A percentile compares a stretch with the other conserved stretches of the same genome.
These are phyloP conservation scores for Hyaloscypha finlandica DNA, from an alignment of 495 filamentous ascomycete genomes.

Conservation along the genomic window DNA sequence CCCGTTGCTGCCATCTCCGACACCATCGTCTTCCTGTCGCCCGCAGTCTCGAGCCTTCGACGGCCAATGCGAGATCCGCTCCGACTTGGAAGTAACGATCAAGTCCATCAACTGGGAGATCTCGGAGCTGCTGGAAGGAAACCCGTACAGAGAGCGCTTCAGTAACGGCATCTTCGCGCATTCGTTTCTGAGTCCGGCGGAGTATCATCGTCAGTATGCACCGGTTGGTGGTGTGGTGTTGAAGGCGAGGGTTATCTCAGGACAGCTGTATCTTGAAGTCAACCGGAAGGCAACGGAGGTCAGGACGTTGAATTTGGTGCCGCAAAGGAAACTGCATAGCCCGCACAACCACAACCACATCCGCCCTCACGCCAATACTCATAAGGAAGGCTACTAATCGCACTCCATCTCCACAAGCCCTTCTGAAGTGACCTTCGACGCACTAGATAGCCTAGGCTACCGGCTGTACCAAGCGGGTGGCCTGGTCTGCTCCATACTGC, in stretches of 20 bases:
- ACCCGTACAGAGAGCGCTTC: conserved; percentile 7
- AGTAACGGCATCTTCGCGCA: conserved; percentile 12
- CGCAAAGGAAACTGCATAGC: conserved; percentile 4
- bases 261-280: conserved; percentile 5
- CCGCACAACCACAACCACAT: not conserved
- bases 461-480: conserved; percentile 1
- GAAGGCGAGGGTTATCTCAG: not conserved
- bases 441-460: conserved; percentile 1
- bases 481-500: conserved; percentile 2
- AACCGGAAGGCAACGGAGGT: not conserved
- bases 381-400: too few species aligned
- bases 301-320: not conserved
- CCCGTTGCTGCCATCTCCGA: conserved; percentile 3
- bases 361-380: too few species aligned
- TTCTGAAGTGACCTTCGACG: not conserved
- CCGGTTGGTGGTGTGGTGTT: conserved; percentile 7
- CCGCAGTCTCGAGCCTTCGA: conserved; percentile 7
- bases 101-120: conserved; percentile 12
- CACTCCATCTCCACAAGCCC: too few species aligned
- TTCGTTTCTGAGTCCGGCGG: conserved; percentile 3
- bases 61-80: conserved; percentile 12
- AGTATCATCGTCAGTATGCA: conserved; percentile 6
- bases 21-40: conserved; percentile 3
- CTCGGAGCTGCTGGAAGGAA: conserved; percentile 3
- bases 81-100: conserved; percentile 8